Percentiles rank a stretch among this genome's conserved stretches.
Evolutionary conservation across 2,329 filamentous ascomycete genomes (phyloP).

Genomic region (Venturia carpophila): DNA sequence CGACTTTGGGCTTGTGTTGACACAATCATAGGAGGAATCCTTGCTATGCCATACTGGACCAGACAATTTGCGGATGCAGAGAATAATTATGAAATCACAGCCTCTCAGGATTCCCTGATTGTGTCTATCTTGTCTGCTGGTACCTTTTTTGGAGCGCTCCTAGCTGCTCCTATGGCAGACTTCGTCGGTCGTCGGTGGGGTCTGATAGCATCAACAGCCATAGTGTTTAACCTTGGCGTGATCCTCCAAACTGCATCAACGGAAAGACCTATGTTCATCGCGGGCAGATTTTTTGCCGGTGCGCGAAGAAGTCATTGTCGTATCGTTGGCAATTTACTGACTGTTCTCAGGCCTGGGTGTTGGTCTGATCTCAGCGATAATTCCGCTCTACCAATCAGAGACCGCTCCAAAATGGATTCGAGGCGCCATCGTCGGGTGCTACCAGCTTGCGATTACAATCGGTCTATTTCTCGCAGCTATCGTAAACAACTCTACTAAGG

Average conservation of each 20-base stretch:
- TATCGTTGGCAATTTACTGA: slow-evolving; percentile 19
- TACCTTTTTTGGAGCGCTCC: slow-evolving; percentile 64
- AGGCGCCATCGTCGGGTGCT: slow-evolving; percentile 60
- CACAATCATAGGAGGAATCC: slow-evolving; percentile 44
- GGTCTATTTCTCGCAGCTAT: slow-evolving; percentile 57
- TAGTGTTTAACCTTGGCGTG: slow-evolving; percentile 35
- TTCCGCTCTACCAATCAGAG: slow-evolving; percentile 54
- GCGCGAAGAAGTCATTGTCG: not conserved
- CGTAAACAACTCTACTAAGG: slow-evolving; percentile 55
- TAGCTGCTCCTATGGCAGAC: slow-evolving; percentile 58
- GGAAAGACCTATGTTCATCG: slow-evolving; percentile 31
- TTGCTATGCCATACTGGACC: slow-evolving; percentile 62
- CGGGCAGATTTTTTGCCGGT: slow-evolving; percentile 22
- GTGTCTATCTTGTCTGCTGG: slow-evolving; percentile 78
- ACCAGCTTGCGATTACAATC: slow-evolving; percentile 28
- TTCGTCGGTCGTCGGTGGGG: slow-evolving; percentile 61
- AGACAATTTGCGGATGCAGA: slow-evolving; percentile 31
- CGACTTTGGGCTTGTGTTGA: not conserved
- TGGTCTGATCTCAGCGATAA: slow-evolving; percentile 33
- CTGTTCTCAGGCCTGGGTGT: slow-evolving; percentile 36
- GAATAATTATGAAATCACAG: slow-evolving; percentile 29
- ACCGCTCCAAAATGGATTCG: slow-evolving; percentile 67
- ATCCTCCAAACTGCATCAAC: slow-evolving; percentile 33
- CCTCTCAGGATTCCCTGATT: slow-evolving; percentile 62
- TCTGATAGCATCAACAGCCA: slow-evolving; percentile 30